These are phyloP conservation scores for Nepenthes alata DNA, from an alignment of 179 eudicot species.

Conservation along the genomic window DNA sequence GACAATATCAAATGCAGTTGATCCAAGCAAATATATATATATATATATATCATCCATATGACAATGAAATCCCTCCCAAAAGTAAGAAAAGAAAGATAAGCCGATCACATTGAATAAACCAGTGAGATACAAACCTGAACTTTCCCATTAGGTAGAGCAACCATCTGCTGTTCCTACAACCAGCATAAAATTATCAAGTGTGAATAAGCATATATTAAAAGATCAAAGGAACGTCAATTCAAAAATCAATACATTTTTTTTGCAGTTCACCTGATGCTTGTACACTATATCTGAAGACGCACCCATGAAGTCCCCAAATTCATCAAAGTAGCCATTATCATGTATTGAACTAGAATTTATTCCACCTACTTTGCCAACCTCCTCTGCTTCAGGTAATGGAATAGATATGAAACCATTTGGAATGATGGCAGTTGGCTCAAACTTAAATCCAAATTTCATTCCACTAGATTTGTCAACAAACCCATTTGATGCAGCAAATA, in stretches of 20 bases:
- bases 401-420: conserved; percentile 17
- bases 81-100: no score
- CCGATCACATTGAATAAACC: no score
- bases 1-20: no score
- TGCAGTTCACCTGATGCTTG: conserved; percentile 27
- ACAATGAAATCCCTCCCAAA: no score
- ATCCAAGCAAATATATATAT: no score
- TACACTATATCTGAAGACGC: conserved; percentile 32
- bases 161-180: conserved; percentile 11
- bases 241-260: conserved; percentile 1
- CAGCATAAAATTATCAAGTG: background rate
- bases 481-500: conserved; percentile 28
- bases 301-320: conserved; percentile 56
- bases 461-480: conserved; percentile 14
- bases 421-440: conserved; percentile 12
- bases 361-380: conserved; percentile 16
- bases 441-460: conserved; percentile 17
- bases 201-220: conserved; percentile 6
- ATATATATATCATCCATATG: no score
- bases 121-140: conserved; percentile 5
- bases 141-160: conserved; percentile 2
- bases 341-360: conserved; percentile 12
- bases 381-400: conserved; percentile 15
- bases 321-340: conserved; percentile 35
- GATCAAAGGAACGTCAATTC: background rate